Evolutionary conservation across 2,329 filamentous ascomycete genomes (phyloP), one percentile per base, ranked within the genome.

Genomic region (Aureobasidium leucospermi): DNA sequence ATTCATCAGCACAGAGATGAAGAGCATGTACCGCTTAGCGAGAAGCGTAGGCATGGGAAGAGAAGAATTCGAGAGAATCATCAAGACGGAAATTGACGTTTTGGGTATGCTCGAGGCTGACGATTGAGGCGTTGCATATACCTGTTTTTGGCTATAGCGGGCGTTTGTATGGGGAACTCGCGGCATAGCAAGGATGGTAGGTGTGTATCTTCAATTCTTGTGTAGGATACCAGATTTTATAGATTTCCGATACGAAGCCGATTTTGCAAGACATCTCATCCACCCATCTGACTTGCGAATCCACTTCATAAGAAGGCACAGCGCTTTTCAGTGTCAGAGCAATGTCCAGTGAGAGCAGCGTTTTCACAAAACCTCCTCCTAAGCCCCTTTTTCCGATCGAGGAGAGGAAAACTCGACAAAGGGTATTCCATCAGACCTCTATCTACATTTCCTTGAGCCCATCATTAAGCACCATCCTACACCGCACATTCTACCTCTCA

Each of bases 1-100:
- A 73, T 89, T 93, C 72, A 85, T 94, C 46, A 86, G 85, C 38
- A 85, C 87, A 8, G 88, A 85, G 68, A 82, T 94, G 59, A 87
- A 89, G 76, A 91, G 87, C 71, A 73, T 94, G 64, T 93, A 85
- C 71, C 75, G 87, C 64, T 74, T 94, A 63, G 85, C 88, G 28
- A 82, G 81, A 43, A 81, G 85, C 1, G 84, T 84, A 23, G 89
- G 89, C 0, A 91, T 94, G 65, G 84, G 88, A 53, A 78, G 85
- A 46, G 82, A 83, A 36, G 89, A 93, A 69, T 94, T 93, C 73
- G 85, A 88, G 71, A 77, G 82, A 55, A 78, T 92, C 62, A 81
- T 93, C 11, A 81, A 79, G 71, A 84, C 81, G 23, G 89, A 93
- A 74, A 73, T 93, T 60, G 86, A 90, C 60, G 78, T 87, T 64